Base-by-base conservation (phyloP, 2,329 filamentous ascomycete genomes). In the Neurospora sp. region DNA sequence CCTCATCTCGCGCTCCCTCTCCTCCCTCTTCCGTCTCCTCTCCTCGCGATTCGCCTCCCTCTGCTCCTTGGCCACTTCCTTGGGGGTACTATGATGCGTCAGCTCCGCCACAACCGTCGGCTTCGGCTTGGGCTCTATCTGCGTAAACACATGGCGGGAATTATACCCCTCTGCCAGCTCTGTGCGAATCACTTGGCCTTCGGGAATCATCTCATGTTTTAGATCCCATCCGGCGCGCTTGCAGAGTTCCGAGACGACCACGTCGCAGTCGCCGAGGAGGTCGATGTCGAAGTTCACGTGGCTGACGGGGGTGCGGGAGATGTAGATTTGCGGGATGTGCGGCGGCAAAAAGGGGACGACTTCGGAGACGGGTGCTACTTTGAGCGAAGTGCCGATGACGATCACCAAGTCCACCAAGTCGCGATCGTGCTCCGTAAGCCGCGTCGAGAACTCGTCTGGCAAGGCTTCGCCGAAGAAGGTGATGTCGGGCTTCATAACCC, bases 261-360 rank as follows among this genome's bases (percentile, higher is more conserved):
- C 87, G 77, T 99, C 96, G 80, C 95, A 97, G 78, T 97, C 93
- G 41, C 96, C 96, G n/a, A 98, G 85, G 69, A 99, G 86, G 78
- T 97, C 94, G 74, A 99, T 93, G 80, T 99, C 96, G 76, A 99
- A 98, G 78, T 96, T 93, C 78, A 97, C 92, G 80, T 98, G 95
- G 41, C 85, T 85, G 69, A 97, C 92, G 3, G 93, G 90, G 82
- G 92, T 91, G 74, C 92, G 88, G 19, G 91, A 94, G 75, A 97
- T 92, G 81, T 96, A 97, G 72, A 97, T 92, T 80, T 97, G 93
- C 6, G 94, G 94, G 46, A 97, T 88, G 71, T 92, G 80, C n/a
- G 88, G 82, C 1, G 92, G 92, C 62, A 97, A 80, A 75, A 91
- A 91, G 41, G 91, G 90, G 1, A 93, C 91, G 66, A 99, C 92